A percentile compares a stretch with the other conserved stretches of the same genome.
Evolutionary conservation across 2,329 filamentous ascomycete species (phyloP).

Genomic region (Verticillium zaregamsianum): DNA sequence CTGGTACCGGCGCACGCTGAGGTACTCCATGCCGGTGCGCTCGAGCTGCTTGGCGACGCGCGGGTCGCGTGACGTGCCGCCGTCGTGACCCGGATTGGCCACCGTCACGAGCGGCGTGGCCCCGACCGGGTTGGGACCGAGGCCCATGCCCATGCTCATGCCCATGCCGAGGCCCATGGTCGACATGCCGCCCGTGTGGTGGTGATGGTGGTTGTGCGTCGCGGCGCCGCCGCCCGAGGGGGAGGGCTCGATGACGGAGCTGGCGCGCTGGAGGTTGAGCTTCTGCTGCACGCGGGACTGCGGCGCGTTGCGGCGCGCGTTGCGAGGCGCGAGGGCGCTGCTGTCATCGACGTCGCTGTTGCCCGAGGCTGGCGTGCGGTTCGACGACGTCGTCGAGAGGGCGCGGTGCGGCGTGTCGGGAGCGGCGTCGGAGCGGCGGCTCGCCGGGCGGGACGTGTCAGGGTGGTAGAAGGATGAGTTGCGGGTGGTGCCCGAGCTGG

Average conservation of each 20-base stretch:
- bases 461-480: conserved; percentile 50
- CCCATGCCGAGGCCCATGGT: conserved; percentile 15
- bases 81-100: conserved; percentile 51
- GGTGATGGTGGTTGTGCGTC: background rate
- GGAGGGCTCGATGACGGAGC: conserved; percentile 64
- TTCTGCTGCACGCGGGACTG: conserved; percentile 72
- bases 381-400: conserved; percentile 22
- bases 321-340: conserved; percentile 43
- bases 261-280: conserved; percentile 68
- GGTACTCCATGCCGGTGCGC: conserved; percentile 67
- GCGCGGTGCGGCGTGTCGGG: conserved; percentile 27
- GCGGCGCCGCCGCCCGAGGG: conserved; percentile 31
- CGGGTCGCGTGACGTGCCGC: conserved; percentile 49
- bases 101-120: conserved; percentile 47
- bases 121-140: conserved; percentile 32
- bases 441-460: conserved; percentile 17
- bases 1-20: conserved; percentile 68
- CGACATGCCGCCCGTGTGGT: conserved; percentile 16
- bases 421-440: conserved; percentile 25
- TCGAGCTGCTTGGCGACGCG: conserved; percentile 63
- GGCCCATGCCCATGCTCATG: conserved; percentile 14
- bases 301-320: conserved; percentile 32
- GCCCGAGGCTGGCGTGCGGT: conserved; percentile 4
- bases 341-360: conserved; percentile 32
- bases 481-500: conserved; percentile 43